A percentile compares a stretch with the other conserved stretches of the same genome.
These are phyloP conservation scores for Cytospora mali DNA, from an alignment of 2,329 filamentous ascomycete species.

Conservation along the genomic window DNA sequence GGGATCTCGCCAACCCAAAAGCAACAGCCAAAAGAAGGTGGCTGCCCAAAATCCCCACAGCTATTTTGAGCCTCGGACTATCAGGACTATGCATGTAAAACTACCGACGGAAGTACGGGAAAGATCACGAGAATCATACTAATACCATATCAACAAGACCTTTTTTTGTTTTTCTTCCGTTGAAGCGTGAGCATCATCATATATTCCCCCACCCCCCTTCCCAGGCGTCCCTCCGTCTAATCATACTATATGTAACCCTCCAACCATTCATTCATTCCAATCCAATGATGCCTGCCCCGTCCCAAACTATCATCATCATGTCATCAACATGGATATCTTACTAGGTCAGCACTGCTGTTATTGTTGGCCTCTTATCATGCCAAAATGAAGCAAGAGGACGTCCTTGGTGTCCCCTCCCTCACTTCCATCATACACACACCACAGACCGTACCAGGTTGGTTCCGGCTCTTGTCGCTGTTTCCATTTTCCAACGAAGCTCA, in stretches of 20 bases:
- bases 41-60: too few species aligned
- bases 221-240: neutral
- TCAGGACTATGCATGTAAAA: too few species aligned
- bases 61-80: too few species aligned
- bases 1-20: too few species aligned
- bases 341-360: neutral
- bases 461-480: neutral
- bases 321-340: slow-evolving; percentile 3
- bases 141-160: too few species aligned
- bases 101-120: too few species aligned
- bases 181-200: slow-evolving; percentile 4
- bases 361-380: neutral
- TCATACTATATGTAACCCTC: too few species aligned
- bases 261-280: neutral
- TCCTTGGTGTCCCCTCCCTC: too few species aligned
- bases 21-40: neutral
- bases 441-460: neutral
- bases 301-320: slow-evolving; percentile 4
- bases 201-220: neutral
- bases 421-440: neutral
- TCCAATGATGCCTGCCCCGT: slow-evolving; percentile 5
- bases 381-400: neutral
- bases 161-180: neutral
- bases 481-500: neutral
- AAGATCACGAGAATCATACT: too few species aligned